These are phyloP conservation scores for Spergularia bocconei DNA, from an alignment of 148 eudicot genomes.

Conservation along the genomic window DNA sequence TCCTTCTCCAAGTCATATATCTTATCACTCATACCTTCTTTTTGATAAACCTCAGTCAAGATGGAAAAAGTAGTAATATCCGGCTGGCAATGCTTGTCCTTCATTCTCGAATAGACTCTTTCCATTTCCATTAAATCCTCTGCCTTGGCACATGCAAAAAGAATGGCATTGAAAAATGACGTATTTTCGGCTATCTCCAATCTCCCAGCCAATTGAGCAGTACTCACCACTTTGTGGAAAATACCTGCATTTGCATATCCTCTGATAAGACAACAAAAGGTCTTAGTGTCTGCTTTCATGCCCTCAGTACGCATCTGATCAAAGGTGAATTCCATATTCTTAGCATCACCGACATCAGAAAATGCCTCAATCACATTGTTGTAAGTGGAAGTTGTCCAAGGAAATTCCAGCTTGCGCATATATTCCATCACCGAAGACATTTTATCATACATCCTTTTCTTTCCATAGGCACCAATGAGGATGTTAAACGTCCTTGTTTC, in stretches of 20 bases:
- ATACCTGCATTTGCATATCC: constrained; percentile 81
- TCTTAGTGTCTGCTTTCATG: constrained; percentile 82
- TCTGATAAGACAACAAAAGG: constrained; percentile 82
- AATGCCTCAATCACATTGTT: constrained; percentile 95
- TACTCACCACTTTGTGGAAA: constrained; percentile 72
- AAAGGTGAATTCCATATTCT: constrained; percentile 78
- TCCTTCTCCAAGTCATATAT: constrained; percentile 79
- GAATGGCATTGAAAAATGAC: constrained; percentile 69
- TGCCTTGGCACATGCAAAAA: constrained; percentile 80
- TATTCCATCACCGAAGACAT: constrained; percentile 98
- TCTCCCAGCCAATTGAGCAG: constrained; percentile 73
- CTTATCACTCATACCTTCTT: constrained; percentile 82
- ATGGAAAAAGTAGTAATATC: constrained; percentile 55
- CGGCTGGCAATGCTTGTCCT: constrained; percentile 59
- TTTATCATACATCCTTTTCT: constrained; percentile 85
- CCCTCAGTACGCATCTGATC: constrained; percentile 92
- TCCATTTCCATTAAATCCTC: constrained; percentile 95
- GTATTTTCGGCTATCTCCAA: constrained; percentile 86
- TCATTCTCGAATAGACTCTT: constrained; percentile 76
- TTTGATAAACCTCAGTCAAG: constrained; percentile 67
- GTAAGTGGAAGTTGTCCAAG: constrained; percentile 98
- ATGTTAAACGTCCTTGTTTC: constrained; percentile 94
- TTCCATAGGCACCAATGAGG: constrained; percentile 91
- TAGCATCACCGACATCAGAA: constrained; percentile 77
- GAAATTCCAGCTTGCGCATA: constrained; percentile 84